Percentiles rank a stretch among this genome's conserved stretches.
Conservation (phyloP, 2,329 filamentous ascomycete species). For the Aspergillus pseudotamarii region DNA sequence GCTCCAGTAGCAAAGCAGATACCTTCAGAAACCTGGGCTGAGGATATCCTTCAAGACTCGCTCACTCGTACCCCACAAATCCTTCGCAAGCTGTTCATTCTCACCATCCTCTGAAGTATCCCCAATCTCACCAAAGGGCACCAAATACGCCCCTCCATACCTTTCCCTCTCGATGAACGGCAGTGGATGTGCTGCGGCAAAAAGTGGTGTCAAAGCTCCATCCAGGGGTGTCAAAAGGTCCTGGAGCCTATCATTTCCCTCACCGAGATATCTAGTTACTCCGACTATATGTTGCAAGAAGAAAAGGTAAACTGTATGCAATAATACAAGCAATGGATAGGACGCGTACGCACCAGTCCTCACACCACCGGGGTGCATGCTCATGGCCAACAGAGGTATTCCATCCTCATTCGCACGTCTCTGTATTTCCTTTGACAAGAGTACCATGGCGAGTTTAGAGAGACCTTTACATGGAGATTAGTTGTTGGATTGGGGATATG, state of each 20-base stretch:
- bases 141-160: not conserved
- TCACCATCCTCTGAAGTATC: not conserved
- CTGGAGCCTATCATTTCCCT: not conserved
- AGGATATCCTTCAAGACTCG: not conserved
- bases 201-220: not conserved
- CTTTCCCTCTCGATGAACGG: not conserved
- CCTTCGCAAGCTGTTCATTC: not conserved
- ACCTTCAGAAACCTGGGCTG: not conserved
- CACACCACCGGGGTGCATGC: not conserved
- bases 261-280: not conserved
- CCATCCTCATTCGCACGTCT: not conserved
- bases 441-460: not conserved
- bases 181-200: not conserved
- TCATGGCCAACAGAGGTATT: not conserved
- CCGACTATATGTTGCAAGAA: not conserved
- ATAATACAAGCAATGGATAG: too few relatives aligned
- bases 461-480: not conserved
- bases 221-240: not conserved
- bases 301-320: not conserved
- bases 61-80: not conserved
- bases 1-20: not conserved
- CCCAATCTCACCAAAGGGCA: not conserved
- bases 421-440: not conserved
- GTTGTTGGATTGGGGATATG: accelerated
- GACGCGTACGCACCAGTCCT: not conserved